A percentile compares a stretch with the other conserved stretches of the same genome.
Conservation (phyloP, 2,329 filamentous ascomycete species). For the Claviceps spartinae region DNA sequence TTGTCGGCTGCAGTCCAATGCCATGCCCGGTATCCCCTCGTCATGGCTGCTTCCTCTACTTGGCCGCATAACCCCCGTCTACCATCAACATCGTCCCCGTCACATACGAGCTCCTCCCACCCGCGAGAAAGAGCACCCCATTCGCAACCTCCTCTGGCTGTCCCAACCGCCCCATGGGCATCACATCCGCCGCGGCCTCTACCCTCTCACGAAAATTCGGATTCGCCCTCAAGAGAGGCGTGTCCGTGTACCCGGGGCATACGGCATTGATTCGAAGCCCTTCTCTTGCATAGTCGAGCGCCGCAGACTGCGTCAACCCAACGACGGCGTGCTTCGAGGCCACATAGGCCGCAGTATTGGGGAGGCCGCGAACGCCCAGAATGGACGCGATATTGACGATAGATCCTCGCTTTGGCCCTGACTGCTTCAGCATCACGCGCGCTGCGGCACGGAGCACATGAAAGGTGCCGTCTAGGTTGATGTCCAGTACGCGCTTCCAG, state of each 20-base stretch:
- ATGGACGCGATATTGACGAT: constrained; percentile 15
- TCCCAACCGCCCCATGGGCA: constrained; percentile 33
- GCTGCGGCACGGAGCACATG: constrained; percentile 23
- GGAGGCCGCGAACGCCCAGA: constrained; percentile 31
- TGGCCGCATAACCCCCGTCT: constrained; percentile 28
- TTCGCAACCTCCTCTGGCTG: constrained; percentile 40
- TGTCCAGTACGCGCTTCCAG: constrained; percentile 26
- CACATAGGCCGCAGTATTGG: constrained; percentile 29
- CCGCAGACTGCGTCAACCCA: constrained; percentile 40
- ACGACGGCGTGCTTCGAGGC: constrained; percentile 40
- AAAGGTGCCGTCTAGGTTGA: constrained; percentile 30
- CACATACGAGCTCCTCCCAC: constrained; percentile 38
- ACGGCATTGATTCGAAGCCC: constrained; percentile 47
- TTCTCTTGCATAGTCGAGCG: constrained; percentile 33
- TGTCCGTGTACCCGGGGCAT: constrained; percentile 38
- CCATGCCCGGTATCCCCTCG: too few relatives aligned
- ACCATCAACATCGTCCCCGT: constrained; percentile 32
- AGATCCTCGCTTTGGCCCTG: neutral
- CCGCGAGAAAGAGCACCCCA: constrained; percentile 36
- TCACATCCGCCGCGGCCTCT: constrained; percentile 8
- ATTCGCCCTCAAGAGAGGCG: constrained; percentile 20
- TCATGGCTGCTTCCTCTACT: neutral
- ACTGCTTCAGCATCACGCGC: neutral
- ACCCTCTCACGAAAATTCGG: neutral
- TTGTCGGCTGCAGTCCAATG: too few relatives aligned